phyloP scores from a whole-genome alignment of 768 basidiomycete species.

The Russula olivacea region DNA sequence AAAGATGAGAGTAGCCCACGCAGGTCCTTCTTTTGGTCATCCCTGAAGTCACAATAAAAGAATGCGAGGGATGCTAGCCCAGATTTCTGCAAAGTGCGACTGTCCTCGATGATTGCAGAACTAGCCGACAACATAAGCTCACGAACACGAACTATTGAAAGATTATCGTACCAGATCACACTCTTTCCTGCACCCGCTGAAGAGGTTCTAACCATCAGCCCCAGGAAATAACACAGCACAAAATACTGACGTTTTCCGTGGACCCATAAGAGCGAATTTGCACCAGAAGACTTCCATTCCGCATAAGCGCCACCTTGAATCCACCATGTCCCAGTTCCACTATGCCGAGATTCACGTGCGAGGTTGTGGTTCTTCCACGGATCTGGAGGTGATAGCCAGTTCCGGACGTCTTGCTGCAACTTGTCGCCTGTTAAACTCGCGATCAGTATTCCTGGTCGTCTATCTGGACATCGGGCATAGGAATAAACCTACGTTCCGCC shows the following conservation, averaged over 20 bases:
- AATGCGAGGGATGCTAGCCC: slow-evolving; percentile 1
- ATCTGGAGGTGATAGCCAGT: slow-evolving; percentile 11
- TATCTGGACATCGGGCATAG: not conserved
- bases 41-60: slow-evolving; percentile 9
- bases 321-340: not conserved
- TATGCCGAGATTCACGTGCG: not conserved
- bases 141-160: not conserved
- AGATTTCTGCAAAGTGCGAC: not conserved
- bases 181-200: slow-evolving; percentile 9
- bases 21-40: not conserved
- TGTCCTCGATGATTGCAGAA: not conserved
- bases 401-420: not conserved
- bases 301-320: not conserved
- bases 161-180: not conserved
- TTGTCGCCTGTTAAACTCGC: not conserved
- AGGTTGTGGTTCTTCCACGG: slow-evolving; percentile 1
- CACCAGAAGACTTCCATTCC: not conserved
- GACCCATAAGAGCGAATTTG: slow-evolving; percentile 3
- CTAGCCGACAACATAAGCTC: not conserved
- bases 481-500: not conserved
- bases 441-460: not conserved
- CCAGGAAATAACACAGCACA: not conserved
- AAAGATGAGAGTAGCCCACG: slow-evolving; percentile 1
- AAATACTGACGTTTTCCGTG: slow-evolving; percentile 8
- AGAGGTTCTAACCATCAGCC: not conserved